phyloP scores from a whole-genome alignment of 768 basidiomycete species.

The Pleurotus pulmonarius region DNA sequence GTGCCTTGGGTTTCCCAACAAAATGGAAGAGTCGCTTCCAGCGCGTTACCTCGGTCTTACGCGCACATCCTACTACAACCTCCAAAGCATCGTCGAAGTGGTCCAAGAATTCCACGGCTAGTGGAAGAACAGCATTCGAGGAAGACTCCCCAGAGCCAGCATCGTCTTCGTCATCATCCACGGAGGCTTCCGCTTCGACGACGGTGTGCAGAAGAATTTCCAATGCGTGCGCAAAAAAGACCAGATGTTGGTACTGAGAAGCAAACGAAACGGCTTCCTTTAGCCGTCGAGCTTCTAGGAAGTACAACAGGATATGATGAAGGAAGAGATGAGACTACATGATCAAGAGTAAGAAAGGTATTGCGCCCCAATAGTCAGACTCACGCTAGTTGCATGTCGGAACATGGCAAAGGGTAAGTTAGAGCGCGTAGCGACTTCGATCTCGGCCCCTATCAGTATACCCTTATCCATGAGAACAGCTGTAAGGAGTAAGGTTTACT shows the following conservation, averaged over 20 bases:
- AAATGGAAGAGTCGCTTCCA: slow-evolving; percentile 89
- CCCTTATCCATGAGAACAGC: slow-evolving; percentile 99
- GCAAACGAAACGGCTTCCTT: slow-evolving; percentile 85
- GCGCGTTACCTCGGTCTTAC: slow-evolving; percentile 91
- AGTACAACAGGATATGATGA: slow-evolving; percentile 84
- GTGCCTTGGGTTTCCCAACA: slow-evolving; percentile 83
- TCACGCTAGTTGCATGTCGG: slow-evolving; percentile 83
- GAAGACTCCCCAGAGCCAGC: slow-evolving; percentile 23
- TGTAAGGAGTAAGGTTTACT: slow-evolving; percentile 27
- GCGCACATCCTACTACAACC: slow-evolving; percentile 92
- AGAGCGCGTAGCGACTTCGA: slow-evolving; percentile 72
- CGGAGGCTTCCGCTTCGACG: slow-evolving; percentile 73
- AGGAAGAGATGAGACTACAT: slow-evolving; percentile 88
- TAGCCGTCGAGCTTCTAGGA: slow-evolving; percentile 61
- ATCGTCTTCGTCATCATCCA: slow-evolving; percentile 24
- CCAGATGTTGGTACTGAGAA: slow-evolving; percentile 78
- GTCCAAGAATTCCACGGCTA: slow-evolving; percentile 87
- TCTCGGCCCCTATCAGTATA: slow-evolving; percentile 94
- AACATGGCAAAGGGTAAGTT: slow-evolving; percentile 89
- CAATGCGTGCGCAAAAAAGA: slow-evolving; percentile 91
- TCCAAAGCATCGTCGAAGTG: slow-evolving; percentile 89
- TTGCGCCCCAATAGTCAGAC: slow-evolving; percentile 22
- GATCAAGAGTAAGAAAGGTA: neutral
- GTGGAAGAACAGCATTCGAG: slow-evolving; percentile 47
- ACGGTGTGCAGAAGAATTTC: slow-evolving; percentile 94